Conservation (phyloP, 2,329 filamentous ascomycete genomes). For the Botrytis pseudocinerea region DNA sequence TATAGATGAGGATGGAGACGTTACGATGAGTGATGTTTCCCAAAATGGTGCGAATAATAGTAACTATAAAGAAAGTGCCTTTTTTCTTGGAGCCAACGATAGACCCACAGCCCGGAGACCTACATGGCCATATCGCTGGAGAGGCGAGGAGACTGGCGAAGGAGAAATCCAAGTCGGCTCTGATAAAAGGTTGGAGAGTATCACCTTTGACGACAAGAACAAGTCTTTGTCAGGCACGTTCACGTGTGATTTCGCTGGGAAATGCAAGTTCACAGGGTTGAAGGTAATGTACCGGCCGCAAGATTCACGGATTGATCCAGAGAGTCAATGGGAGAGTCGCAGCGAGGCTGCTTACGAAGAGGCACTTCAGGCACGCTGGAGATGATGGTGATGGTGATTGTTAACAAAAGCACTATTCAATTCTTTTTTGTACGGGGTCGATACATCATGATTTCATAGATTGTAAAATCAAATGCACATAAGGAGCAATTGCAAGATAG, state of each 20-base stretch:
- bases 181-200: slow-evolving; percentile 19
- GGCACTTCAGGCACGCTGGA: slow-evolving; percentile 22
- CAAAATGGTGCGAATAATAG: slow-evolving; percentile 4
- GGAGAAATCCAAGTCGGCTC: slow-evolving; percentile 29
- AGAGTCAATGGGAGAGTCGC: slow-evolving; percentile 25
- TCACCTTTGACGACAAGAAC: slow-evolving; percentile 29
- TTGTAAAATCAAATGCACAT: neutral
- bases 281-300: slow-evolving; percentile 5
- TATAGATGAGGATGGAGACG: slow-evolving; percentile 26
- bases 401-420: neutral
- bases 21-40: slow-evolving; percentile 16
- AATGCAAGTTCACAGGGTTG: slow-evolving; percentile 29
- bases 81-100: slow-evolving; percentile 26
- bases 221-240: slow-evolving; percentile 28
- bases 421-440: neutral
- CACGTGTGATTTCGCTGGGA: slow-evolving; percentile 15
- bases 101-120: slow-evolving; percentile 28
- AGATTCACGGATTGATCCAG: slow-evolving; percentile 24
- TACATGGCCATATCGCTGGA: slow-evolving; percentile 31
- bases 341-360: slow-evolving; percentile 27
- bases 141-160: slow-evolving; percentile 31
- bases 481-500: neutral
- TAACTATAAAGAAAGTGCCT: slow-evolving; percentile 22
- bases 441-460: neutral
- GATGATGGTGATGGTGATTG: slow-evolving; percentile 17